These are phyloP conservation scores for Globisporangium mamillatum DNA, from an alignment of 352 stramenopile genomes.

Conservation along the genomic window DNA sequence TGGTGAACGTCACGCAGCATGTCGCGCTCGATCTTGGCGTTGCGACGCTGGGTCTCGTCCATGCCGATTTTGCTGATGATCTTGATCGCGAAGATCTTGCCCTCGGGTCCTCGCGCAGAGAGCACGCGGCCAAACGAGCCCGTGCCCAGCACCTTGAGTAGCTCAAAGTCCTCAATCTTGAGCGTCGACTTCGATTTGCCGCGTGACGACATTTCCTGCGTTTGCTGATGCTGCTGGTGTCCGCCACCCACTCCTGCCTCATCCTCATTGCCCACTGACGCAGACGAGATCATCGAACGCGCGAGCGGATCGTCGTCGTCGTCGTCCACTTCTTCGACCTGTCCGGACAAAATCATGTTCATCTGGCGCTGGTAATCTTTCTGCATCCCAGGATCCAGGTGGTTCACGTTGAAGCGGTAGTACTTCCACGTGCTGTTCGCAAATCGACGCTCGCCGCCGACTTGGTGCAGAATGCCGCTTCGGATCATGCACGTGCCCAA, in stretches of 20 bases:
- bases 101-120: constrained; percentile 62
- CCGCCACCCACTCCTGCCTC: constrained; percentile 20
- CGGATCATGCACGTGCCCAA: constrained; percentile 69
- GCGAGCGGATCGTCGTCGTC: constrained; percentile 59
- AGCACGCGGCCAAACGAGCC: constrained; percentile 84
- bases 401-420: constrained; percentile 82
- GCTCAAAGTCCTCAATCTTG: constrained; percentile 86
- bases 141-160: constrained; percentile 82
- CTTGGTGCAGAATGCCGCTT: constrained; percentile 65
- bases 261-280: constrained; percentile 66
- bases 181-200: constrained; percentile 79
- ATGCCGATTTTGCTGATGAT: constrained; percentile 89
- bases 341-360: constrained; percentile 63
- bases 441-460: constrained; percentile 71
- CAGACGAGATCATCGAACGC: constrained; percentile 51
- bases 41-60: constrained; percentile 76
- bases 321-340: constrained; percentile 77
- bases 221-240: constrained; percentile 18
- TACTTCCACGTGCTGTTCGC: constrained; percentile 86
- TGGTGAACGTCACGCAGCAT: constrained; percentile 94
- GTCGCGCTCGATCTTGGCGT: constrained; percentile 91
- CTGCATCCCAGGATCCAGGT: constrained; percentile 53
- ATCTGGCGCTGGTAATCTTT: constrained; percentile 53
- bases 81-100: constrained; percentile 84
- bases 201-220: constrained; percentile 21